Percentiles rank a stretch among this genome's conserved stretches.
These are phyloP conservation scores for Venturia oleaginea DNA, from an alignment of 2,329 filamentous ascomycete genomes.

Conservation along the genomic window DNA sequence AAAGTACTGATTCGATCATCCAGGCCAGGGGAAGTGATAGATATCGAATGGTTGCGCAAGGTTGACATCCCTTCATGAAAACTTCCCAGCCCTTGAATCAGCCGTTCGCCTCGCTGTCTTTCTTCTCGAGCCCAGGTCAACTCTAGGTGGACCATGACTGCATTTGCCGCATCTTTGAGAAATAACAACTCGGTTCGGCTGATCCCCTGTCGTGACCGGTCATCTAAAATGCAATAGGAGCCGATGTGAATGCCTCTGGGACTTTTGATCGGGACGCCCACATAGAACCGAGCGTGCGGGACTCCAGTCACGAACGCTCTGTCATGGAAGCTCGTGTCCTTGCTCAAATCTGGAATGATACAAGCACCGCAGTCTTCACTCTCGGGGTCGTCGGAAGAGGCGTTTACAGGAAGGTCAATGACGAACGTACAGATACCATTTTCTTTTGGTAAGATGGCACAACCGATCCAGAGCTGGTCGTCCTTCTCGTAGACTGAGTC, in stretches of 20 bases:
- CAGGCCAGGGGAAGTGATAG: not conserved
- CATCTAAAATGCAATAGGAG: constrained; percentile 27
- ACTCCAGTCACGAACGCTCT: not conserved
- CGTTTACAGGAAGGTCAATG: constrained; percentile 11
- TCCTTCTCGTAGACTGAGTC: constrained; percentile 22
- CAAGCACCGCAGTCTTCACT: not conserved
- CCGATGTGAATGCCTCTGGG: constrained; percentile 22
- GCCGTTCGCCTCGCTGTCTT: constrained; percentile 14
- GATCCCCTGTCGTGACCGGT: constrained; percentile 19
- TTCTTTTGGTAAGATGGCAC: constrained; percentile 22
- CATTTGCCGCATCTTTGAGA: constrained; percentile 16
- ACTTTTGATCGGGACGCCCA: constrained; percentile 20
- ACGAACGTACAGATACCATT: constrained; percentile 29
- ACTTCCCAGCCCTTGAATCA: constrained; percentile 17
- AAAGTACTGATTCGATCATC: not conserved
- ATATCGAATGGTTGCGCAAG: not conserved
- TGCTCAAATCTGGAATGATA: constrained; percentile 1
- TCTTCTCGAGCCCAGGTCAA: constrained; percentile 15
- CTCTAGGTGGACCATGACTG: constrained; percentile 18
- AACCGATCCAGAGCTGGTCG: constrained; percentile 30
- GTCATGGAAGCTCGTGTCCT: not conserved
- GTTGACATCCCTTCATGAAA: constrained; percentile 16
- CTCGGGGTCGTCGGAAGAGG: not conserved
- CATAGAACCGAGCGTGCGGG: not conserved
- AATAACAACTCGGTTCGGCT: constrained; percentile 16